These are phyloP conservation scores for Udeniomyces megalosporus DNA, from an alignment of 768 basidiomycete species.

Conservation along the genomic window DNA sequence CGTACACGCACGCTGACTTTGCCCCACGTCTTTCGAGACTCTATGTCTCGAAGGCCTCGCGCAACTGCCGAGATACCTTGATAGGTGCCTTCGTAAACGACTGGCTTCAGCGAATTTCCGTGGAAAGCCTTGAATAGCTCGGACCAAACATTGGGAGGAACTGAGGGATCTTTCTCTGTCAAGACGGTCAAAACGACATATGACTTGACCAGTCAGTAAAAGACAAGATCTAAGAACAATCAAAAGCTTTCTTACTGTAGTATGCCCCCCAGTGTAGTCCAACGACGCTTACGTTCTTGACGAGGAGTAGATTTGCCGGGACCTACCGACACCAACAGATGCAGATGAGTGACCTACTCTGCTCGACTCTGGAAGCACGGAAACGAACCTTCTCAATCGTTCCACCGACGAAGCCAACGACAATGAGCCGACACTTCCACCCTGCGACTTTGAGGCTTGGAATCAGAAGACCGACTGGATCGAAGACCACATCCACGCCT, in stretches of 20 bases:
- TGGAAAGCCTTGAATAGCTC: conserved; percentile 52
- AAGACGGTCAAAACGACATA: conserved; percentile 13
- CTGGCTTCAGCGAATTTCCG: conserved; percentile 32
- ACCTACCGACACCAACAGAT: conserved; percentile 36
- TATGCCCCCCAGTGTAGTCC: conserved; percentile 84
- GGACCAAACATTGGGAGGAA: conserved; percentile 53
- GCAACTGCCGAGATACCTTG: conserved; percentile 44
- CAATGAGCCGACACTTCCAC: conserved; percentile 80
- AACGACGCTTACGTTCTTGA: conserved; percentile 70
- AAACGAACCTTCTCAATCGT: conserved; percentile 56
- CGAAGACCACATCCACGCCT: conserved; percentile 44
- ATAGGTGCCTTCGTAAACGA: conserved; percentile 33
- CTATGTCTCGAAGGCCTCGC: conserved; percentile 58
- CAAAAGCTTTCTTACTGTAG: conserved; percentile 39
- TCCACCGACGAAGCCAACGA: conserved; percentile 85
- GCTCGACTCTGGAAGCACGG: not conserved
- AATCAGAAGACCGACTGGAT: conserved; percentile 41
- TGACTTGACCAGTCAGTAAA: not conserved
- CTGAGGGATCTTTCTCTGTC: conserved; percentile 43
- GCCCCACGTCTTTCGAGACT: conserved; percentile 78
- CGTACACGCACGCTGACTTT: conserved; percentile 56
- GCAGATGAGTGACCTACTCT: not conserved
- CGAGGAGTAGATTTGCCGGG: conserved; percentile 55
- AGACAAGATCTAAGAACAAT: conserved; percentile 1
- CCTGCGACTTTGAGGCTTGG: conserved; percentile 65